phyloP scores from a whole-genome alignment of 2,329 filamentous ascomycete genomes.

The Apiospora rasikravindrae region DNA sequence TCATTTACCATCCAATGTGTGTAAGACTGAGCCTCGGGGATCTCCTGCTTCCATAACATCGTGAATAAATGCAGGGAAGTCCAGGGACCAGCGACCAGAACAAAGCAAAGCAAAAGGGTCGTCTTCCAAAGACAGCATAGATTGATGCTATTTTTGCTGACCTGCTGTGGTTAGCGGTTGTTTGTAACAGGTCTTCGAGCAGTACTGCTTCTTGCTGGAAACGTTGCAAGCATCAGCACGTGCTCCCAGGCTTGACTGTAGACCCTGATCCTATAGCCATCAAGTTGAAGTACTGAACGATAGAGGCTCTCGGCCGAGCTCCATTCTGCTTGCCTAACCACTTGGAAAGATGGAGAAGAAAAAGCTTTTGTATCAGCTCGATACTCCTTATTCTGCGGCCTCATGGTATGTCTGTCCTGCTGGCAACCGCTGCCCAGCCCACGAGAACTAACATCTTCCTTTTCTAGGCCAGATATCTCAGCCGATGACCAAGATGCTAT shows the following conservation, averaged over 20 bases:
- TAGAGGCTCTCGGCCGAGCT: neutral
- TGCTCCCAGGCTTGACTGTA: neutral
- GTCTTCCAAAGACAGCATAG: neutral
- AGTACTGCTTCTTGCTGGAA: neutral
- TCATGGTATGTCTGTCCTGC: conserved; percentile 56
- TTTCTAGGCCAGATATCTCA: conserved; percentile 63
- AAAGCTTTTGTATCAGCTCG: conserved; percentile 67
- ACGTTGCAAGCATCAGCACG: neutral
- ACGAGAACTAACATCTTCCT: neutral
- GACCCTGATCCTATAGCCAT: neutral
- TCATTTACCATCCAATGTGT: neutral
- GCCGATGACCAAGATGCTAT: conserved; percentile 66
- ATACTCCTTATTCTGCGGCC: conserved; percentile 66
- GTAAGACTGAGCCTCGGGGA: neutral
- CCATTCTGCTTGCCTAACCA: neutral
- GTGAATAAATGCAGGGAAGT: neutral
- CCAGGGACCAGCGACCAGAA: neutral
- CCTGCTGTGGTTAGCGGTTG: neutral
- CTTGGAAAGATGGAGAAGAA: conserved; percentile 54
- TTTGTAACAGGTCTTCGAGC: neutral
- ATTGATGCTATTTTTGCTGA: neutral
- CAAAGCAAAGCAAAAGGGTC: neutral
- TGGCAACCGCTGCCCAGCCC: neutral
- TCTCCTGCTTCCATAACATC: neutral
- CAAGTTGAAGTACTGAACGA: neutral